These are phyloP conservation scores for Fusarium sp. DNA, from an alignment of 2,329 filamentous ascomycete species.

Conservation along the genomic window DNA sequence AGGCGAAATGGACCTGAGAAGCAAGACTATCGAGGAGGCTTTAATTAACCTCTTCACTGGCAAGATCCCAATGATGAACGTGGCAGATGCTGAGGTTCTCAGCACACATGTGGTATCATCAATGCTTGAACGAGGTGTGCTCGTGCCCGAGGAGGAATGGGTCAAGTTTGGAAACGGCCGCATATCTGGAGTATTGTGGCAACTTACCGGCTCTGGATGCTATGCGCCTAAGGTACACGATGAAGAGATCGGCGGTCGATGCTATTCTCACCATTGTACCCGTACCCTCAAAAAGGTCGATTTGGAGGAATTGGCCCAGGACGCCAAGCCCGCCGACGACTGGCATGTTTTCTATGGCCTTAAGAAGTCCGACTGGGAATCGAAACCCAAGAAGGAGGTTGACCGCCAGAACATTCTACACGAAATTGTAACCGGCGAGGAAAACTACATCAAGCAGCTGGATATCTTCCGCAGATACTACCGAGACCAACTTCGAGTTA, in stretches of 20 bases:
- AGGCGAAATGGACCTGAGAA: conserved; percentile 88
- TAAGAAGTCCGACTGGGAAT: conserved; percentile 80
- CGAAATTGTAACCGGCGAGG: conserved; percentile 94
- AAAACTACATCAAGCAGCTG: conserved; percentile 89
- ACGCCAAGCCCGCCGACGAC: conserved; percentile 78
- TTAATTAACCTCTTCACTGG: conserved; percentile 90
- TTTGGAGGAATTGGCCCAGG: conserved; percentile 80
- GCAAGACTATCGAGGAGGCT: conserved; percentile 88
- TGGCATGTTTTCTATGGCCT: conserved; percentile 93
- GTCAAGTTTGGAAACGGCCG: conserved; percentile 88
- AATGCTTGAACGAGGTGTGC: conserved; percentile 83
- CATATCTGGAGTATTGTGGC: conserved; percentile 92
- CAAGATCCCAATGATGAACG: conserved; percentile 98
- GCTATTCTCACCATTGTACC: conserved; percentile 95
- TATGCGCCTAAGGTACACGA: conserved; percentile 90
- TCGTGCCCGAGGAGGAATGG: conserved; percentile 96
- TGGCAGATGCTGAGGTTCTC: conserved; percentile 92
- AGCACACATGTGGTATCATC: conserved; percentile 82
- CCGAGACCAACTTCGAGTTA: conserved; percentile 80
- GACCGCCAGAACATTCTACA: conserved; percentile 95
- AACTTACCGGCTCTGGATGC: conserved; percentile 91
- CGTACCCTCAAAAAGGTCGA: conserved; percentile 96
- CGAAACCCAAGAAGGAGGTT: conserved; percentile 86
- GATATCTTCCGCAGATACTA: conserved; percentile 90
- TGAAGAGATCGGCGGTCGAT: conserved; percentile 78